Percentiles rank a stretch among this genome's conserved stretches.
Conservation (phyloP, 345 rosid species). For the Eucalyptus lansdowneana region DNA sequence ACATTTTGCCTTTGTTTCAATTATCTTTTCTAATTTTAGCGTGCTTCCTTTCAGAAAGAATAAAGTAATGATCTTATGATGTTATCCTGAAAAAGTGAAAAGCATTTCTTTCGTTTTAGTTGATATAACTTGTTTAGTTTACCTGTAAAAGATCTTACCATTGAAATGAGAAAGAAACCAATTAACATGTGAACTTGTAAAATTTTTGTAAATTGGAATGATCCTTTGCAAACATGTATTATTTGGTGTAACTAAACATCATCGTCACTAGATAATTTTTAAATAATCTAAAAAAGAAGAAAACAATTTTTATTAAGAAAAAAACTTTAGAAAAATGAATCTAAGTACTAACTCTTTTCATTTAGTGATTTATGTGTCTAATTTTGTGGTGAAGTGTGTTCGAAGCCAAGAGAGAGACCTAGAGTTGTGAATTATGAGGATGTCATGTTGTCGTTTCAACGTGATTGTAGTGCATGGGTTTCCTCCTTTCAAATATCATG, state of each 20-base stretch:
- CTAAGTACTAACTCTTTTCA: background rate
- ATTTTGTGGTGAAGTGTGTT: background rate
- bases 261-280: background rate
- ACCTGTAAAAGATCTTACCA: background rate
- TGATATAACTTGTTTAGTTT: background rate
- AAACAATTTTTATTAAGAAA: background rate
- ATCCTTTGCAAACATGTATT: background rate
- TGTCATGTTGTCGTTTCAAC: background rate
- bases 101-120: background rate
- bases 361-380: background rate
- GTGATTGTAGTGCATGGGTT: background rate
- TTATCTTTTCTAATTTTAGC: background rate
- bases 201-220: background rate
- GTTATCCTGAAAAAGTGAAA: background rate
- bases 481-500: background rate
- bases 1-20: background rate
- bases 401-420: background rate
- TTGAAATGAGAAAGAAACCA: background rate
- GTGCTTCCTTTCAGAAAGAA: background rate
- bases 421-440: background rate
- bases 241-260: background rate
- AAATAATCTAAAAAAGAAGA: background rate
- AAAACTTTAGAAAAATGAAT: background rate
- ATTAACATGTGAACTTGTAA: too few relatives aligned
- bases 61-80: background rate